These are phyloP conservation scores for Mitragyna speciosa DNA, from an alignment of 257 asterid species.

Conservation along the genomic window DNA sequence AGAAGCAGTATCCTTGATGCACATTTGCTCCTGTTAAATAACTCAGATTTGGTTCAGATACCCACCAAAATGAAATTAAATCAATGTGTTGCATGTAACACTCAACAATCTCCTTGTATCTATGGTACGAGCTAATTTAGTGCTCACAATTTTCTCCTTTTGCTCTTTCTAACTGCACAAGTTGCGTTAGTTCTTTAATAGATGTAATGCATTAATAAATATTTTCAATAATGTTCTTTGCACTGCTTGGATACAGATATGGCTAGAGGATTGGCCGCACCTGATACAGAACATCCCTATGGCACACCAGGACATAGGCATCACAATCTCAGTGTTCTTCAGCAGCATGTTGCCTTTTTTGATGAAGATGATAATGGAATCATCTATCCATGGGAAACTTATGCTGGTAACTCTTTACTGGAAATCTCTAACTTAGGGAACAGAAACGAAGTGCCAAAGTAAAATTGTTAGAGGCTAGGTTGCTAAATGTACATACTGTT, in stretches of 20 bases:
- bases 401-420: conserved; percentile 28
- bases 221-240: not conserved
- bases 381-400: conserved; percentile 78
- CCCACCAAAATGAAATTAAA: too few species aligned
- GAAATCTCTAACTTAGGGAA: not conserved
- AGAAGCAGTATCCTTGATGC: too few species aligned
- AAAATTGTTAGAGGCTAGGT: not conserved
- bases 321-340: conserved; percentile 65
- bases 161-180: not conserved
- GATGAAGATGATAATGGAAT: conserved; percentile 79
- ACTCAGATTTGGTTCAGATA: not conserved
- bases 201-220: not conserved
- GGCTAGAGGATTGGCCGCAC: conserved; percentile 63
- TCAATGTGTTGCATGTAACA: not conserved
- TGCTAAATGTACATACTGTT: too few species aligned
- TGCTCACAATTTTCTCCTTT: not conserved
- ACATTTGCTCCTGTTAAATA: too few species aligned
- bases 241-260: conserved; percentile 40
- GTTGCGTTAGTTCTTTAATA: not conserved
- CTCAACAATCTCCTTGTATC: not conserved
- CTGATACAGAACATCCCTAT: conserved; percentile 70
- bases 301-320: conserved; percentile 73
- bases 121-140: not conserved
- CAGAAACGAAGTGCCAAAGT: not conserved
- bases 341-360: conserved; percentile 81